Evolutionary conservation across 371 early-diverging fungal species (phyloP), one percentile per base, ranked within the genome.

Genomic region (Mucor velutinosus): DNA sequence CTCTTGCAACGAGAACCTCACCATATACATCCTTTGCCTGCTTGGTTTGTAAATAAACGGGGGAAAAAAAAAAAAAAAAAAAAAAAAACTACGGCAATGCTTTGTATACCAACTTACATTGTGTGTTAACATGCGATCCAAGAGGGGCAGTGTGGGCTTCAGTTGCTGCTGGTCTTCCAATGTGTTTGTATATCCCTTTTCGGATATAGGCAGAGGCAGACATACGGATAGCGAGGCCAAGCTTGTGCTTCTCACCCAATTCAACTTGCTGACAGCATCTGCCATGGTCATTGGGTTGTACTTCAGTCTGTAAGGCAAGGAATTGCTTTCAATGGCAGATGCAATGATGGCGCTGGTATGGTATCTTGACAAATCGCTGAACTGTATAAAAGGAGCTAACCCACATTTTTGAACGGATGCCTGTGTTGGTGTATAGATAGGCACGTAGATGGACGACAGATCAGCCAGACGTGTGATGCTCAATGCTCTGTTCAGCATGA

Each of bases 291-390:
- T 56, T 10, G 77, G 23, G 19, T 74, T 75, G 7, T 64, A 75
- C 33, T 85, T 86, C 25, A 85, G 35, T 68, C 88, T 78, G 71
- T 78, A 87, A 0, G 87, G 86, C 0, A 89, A 61, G 0, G 88
- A 80, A 0, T 80, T 84, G 2, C 87, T 85, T 37, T 92, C 93
- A 10, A 92, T 84, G 6, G 84, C 90, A 0, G 90, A 79, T 6
- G 93, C 82, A 30, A 89, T 73, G 27, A 86, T 79, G 1, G 91
- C 90, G 55, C 88, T 90, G 35, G 90, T 89, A 60, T 90, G 90
- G 65, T 89, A 92, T 64, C 76, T 65, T 17, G 76, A 75, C 21
- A 70, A 66, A 7, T 83, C 75, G 55, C 80, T 73, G 14, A 73
- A 70, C 23, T 59, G 58, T 29, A 76, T 60, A 58, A 70, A 70